Base-by-base conservation (phyloP, 805 yeast genomes). In the Metschnikowia cubensis region DNA sequence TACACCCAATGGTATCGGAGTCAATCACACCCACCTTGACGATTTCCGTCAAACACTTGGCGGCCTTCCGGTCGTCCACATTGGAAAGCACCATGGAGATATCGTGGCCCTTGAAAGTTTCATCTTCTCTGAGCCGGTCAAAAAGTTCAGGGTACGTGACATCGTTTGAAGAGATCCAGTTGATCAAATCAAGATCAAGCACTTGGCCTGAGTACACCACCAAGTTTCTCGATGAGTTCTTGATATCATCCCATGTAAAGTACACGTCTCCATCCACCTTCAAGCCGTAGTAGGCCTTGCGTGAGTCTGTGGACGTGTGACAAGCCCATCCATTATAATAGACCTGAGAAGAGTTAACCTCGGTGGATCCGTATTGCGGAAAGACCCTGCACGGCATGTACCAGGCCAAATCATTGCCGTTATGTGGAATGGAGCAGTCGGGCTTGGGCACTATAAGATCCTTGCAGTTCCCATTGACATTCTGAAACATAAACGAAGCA, bases 161-260 rank as follows among this genome's bases (percentile, higher is more conserved):
- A 57, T 89, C 89, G 53, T 80, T 81, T 3, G 72, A 67, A 56
- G 80, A 82, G 47, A 94, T 75, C 92, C 96, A 89, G 58, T 84
- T 73, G 37, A 94, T 65, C 49, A 89, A 72, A 59, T 80, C 81
- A 63, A 94, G 74, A 66, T 94, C 97, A 38, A 94, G 75, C 10
- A 94, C 97, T 57, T 81, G 79, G 7, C 99, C 98, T 45, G 90
- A 85, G 69, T 85, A 92, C 3, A 91, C 97, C 31, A 90, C 84
- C 62, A 94, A 76, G 56, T 86, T 86, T 66, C 96, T 78, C 4
- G 84, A 67, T 22, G 84, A 69, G 61, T 84, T 83, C 52, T 71
- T 45, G 54, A 92, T 76, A 58, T 87, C 95, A 49, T 88, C 89
- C 99, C 99, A 94, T 5, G 90, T 84, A 69, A 84, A 94, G 66